Evolutionary conservation across 2,329 filamentous ascomycete species (phyloP).

Genomic region (Fusarium longipes): DNA sequence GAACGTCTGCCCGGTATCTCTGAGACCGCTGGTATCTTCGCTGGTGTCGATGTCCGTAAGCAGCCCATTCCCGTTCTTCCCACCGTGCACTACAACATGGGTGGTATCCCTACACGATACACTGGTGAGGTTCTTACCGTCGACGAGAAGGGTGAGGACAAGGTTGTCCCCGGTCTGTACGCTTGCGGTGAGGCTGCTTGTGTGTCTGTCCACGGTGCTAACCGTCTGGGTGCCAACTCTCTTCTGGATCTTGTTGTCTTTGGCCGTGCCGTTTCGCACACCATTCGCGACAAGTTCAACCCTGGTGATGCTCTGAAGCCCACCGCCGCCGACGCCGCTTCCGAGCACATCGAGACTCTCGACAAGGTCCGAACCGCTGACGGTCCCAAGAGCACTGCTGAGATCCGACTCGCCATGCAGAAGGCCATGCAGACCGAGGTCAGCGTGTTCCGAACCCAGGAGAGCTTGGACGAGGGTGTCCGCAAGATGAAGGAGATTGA

Average conservation of each 20-base stretch:
- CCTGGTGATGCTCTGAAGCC: constrained; percentile 85
- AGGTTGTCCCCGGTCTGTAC: constrained; percentile 94
- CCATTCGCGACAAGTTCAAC: constrained; percentile 92
- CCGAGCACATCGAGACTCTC: constrained; percentile 85
- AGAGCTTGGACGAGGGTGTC: constrained; percentile 93
- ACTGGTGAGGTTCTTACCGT: constrained; percentile 95
- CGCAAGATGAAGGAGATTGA: constrained; percentile 88
- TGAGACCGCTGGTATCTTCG: constrained; percentile 96
- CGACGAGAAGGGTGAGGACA: constrained; percentile 86
- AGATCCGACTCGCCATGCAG: constrained; percentile 93
- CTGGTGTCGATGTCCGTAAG: constrained; percentile 96
- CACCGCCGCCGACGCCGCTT: constrained; percentile 85
- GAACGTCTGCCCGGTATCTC: constrained; percentile 98
- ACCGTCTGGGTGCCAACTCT: constrained; percentile 97
- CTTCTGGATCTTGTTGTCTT: constrained; percentile 98
- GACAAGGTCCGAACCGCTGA: constrained; percentile 87
- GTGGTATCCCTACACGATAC: constrained; percentile 97
- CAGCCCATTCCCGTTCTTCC: constrained; percentile 96
- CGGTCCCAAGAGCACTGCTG: constrained; percentile 87
- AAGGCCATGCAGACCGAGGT: constrained; percentile 99
- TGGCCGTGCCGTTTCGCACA: constrained; percentile 96
- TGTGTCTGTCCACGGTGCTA: constrained; percentile 97
- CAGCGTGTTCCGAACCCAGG: constrained; percentile 94
- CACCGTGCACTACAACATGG: constrained; percentile 99
- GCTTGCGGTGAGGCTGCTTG: constrained; percentile 97